A percentile compares a stretch with the other conserved stretches of the same genome.
Conservation (phyloP, 805 yeast species). For the Suhomyces kilbournensis region DNA sequence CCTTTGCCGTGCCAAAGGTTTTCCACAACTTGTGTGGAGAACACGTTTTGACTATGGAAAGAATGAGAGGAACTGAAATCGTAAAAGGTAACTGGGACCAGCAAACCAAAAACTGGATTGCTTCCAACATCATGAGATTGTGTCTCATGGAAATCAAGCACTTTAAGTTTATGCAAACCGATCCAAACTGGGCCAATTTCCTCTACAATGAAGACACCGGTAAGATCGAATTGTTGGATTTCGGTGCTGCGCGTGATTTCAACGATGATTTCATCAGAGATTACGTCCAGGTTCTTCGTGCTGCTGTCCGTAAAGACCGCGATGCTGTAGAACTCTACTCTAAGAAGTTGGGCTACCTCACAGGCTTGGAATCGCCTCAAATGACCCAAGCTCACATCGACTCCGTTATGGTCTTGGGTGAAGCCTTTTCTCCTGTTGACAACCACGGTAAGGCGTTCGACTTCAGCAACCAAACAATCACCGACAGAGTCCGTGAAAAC, state of each 20-base stretch:
- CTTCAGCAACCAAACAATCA: conserved; percentile 83
- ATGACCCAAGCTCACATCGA: conserved; percentile 94
- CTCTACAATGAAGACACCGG: conserved; percentile 69
- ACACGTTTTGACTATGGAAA: conserved; percentile 86
- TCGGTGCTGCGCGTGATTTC: conserved; percentile 91
- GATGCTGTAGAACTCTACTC: conserved; percentile 63
- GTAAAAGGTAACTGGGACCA: conserved; percentile 75
- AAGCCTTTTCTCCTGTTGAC: conserved; percentile 70
- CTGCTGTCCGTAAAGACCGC: conserved; percentile 70
- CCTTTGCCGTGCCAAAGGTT: conserved; percentile 78
- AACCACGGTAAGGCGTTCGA: conserved; percentile 55
- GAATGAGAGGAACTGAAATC: conserved; percentile 79
- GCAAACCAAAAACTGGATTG: conserved; percentile 73
- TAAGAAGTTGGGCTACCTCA: conserved; percentile 75
- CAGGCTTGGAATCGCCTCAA: conserved; percentile 82
- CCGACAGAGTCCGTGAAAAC: conserved; percentile 86
- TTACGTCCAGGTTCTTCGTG: conserved; percentile 70
- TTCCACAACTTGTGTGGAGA: conserved; percentile 73
- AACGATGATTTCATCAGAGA: conserved; percentile 61
- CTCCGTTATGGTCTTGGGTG: conserved; percentile 86
- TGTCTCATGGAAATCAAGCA: conserved; percentile 82
- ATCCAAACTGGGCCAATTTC: conserved; percentile 99
- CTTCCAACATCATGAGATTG: conserved; percentile 79
- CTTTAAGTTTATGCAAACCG: conserved; percentile 94
- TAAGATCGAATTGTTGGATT: conserved; percentile 83